Conservation (phyloP, 306 rosid genomes). For the Lupinus albus region DNA sequence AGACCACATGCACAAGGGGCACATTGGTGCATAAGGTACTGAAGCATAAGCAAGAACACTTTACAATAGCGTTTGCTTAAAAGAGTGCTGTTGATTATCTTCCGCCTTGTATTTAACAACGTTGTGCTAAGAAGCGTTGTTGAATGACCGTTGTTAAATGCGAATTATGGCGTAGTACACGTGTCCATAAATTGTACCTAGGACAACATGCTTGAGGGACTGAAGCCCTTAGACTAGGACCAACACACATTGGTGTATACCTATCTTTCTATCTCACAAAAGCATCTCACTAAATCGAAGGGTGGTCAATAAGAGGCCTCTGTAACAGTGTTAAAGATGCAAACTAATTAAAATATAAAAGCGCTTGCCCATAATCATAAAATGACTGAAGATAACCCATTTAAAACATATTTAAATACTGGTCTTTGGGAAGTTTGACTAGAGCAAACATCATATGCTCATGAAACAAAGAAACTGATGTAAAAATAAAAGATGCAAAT, state of each 20-base stretch:
- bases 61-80: too few species aligned
- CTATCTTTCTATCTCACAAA: background rate
- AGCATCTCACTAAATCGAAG: background rate
- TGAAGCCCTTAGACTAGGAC: too few species aligned
- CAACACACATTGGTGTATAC: background rate
- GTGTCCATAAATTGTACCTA: too few species aligned
- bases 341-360: background rate
- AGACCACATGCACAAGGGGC: too few species aligned
- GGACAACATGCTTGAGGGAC: too few species aligned
- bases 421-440: slow-evolving; percentile 48
- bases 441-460: slow-evolving; percentile 49
- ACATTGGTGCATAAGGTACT: too few species aligned
- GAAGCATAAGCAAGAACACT: too few species aligned
- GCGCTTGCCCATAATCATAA: background rate
- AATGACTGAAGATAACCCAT: slow-evolving; percentile 1
- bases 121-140: too few species aligned
- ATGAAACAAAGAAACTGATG: slow-evolving; percentile 43
- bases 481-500: slow-evolving; percentile 48
- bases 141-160: too few species aligned
- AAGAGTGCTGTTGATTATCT: too few species aligned
- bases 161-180: too few species aligned
- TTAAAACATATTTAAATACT: slow-evolving; percentile 29
- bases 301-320: background rate
- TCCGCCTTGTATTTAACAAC: too few species aligned
- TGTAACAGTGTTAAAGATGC: background rate